phyloP scores from a whole-genome alignment of 768 basidiomycete genomes.

The Phallus indusiatus region DNA sequence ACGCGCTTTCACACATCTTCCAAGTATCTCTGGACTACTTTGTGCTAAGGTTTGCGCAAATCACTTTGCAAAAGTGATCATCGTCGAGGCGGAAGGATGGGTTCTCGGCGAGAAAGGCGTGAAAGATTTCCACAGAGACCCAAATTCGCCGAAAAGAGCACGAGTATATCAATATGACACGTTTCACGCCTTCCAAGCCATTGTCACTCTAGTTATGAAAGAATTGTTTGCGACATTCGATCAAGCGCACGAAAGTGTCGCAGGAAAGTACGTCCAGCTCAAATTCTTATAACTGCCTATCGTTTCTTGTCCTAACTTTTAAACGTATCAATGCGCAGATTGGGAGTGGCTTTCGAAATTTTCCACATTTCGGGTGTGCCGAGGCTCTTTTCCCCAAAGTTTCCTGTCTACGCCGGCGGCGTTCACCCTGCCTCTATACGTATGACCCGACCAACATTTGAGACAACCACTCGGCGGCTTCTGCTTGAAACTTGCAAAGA shows the following conservation, averaged over 20 bases:
- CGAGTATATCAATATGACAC: conserved; percentile 1
- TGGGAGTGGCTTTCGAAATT: background rate
- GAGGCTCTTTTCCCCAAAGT: background rate
- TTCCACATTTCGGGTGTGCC: background rate
- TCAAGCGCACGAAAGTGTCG: background rate
- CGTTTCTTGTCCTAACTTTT: too few relatives aligned
- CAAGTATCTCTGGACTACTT: conserved; percentile 6
- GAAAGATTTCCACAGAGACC: background rate
- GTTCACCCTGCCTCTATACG: background rate
- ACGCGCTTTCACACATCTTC: conserved; percentile 4
- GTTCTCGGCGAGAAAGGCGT: conserved; percentile 8
- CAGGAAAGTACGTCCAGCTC: background rate
- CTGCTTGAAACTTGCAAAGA: background rate
- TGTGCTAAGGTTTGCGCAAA: conserved; percentile 2
- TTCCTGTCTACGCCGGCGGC: background rate
- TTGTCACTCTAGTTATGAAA: background rate
- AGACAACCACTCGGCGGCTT: conserved; percentile 1
- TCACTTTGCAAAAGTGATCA: conserved; percentile 6
- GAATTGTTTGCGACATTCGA: conserved; percentile 1
- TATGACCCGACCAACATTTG: background rate
- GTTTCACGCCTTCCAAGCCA: conserved; percentile 1
- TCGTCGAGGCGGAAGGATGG: conserved; percentile 9
- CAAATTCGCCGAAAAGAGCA: background rate
- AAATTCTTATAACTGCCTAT: background rate
- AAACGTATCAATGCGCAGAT: too few relatives aligned